Evolutionary conservation across 805 yeast species (phyloP), one percentile per base, ranked within the genome.

Genomic region (Metschnikowia lachancei): DNA sequence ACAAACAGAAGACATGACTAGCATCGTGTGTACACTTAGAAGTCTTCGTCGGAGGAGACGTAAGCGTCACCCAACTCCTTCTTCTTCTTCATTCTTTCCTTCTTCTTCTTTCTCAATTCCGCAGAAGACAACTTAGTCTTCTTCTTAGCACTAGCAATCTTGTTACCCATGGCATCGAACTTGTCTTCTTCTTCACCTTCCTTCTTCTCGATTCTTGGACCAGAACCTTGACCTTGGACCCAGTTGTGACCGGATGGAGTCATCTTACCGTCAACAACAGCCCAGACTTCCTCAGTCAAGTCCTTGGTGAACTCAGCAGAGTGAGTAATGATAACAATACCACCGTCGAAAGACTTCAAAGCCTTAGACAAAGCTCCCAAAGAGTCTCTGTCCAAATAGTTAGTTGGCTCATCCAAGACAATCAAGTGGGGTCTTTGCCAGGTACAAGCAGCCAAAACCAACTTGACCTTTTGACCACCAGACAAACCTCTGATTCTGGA

Each of bases 51-150:
- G 57, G 64, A 59, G 51, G 98, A 92, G 62, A 90, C 97, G 75
- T 94, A 95, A 75, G 94, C 98, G 72, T 94, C 99, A 82, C 98
- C 98, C 72, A 91, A 76, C 76, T 86, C 96, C 95, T 94, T 94
- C 97, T 92, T 94, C 95, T 92, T 94, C 87, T 87, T 89, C 98
- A 94, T 91, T 85, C 99, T 90, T 81, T 94, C 99, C 96, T 94
- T 94, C 97, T 94, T 94, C 97, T 94, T 94, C 97, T 94, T 94
- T 85, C 99, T 89, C 75, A 92, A 81, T 78, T 94, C 99, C 60
- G 99, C 97, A 72, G 98, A 90, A 62, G 97, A 87, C 70, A 94
- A 82, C 87, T 94, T 94, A 76, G 82, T 81, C 85, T 87, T 91
- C 95, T 94, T 94, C 87, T 90, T 88, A 74, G 80, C 88, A 72